Base-by-base conservation (phyloP, 2,329 filamentous ascomycete genomes). In the Periconia macrospinosa region DNA sequence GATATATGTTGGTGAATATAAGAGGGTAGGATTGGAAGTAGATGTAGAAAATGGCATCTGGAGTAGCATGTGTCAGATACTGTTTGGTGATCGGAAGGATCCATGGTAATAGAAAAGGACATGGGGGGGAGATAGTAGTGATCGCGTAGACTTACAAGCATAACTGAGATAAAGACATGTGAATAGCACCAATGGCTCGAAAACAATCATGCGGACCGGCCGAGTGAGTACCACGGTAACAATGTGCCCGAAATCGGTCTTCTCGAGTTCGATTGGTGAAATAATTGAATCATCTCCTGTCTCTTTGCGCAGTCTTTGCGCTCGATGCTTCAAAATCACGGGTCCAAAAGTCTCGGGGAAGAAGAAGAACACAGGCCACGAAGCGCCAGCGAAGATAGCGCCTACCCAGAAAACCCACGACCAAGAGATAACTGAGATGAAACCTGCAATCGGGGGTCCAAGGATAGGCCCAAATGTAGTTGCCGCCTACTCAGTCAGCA, bases 11-110 rank as follows among this genome's bases (percentile, higher is more conserved):
- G 9, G 54, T 76, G 70, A 90, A 92, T 58, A 91, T 88, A 55
- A 65, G 84, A 67, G 69, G 86, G 68, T 87, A 92, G 2, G 88
- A 87, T 69, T 91, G 85, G 62, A 93, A 91, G 66, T 86, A 91
- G 74, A 92, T 89, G 78, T 85, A 87, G 57, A 87, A 83, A 55
- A 87, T 81, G 3, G 78, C 82, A 20, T 72, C 68, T 72, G 41
- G 3, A n/a, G 13, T 2, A 37, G 9, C n/a, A 42, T 41, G 15
- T 37, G n/a, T 33, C 15, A 47, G 45, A 14, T 37, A n/a, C 17
- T 37, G 30, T 19, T 42, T 6, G 10, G 7, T 17, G 3, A 8
- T 17, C 6, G 41, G 17, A 42, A 17, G 13, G 13, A 11, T n/a
- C n/a, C 3, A 18, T 18, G 3, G 41, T 5, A 9, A 18, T 11